Evolutionary conservation across 2,329 filamentous ascomycete genomes (phyloP), one percentile per base, ranked within the genome.

Genomic region (Sordariomycetes sp.): DNA sequence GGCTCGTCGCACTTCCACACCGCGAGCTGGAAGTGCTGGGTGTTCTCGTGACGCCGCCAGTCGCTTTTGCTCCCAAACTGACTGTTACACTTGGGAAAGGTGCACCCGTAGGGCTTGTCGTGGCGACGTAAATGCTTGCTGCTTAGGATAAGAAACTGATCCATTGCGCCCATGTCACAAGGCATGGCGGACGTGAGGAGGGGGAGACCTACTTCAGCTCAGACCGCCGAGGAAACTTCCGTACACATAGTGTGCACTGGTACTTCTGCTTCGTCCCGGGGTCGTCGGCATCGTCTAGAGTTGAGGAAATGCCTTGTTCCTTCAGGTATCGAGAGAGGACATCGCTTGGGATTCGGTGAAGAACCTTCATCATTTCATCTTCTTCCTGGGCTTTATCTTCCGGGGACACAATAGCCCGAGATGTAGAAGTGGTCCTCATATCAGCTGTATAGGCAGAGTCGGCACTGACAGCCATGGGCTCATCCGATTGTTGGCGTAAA

Each of bases 1-100:
- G 18, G 24, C 53, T 79, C 70, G 34, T 80, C 75, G 67, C 91
- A 96, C 34, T 81, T 82, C 85, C 88, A 96, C 54, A 79, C 78
- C 65, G 91, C 86, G 6, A 81, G 70, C 60, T 87, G 82, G 61
- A 81, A 83, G 68, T 96, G 91, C 65, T 93, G 88, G 18, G 81
- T 84, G 62, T 84, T 87, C 66, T 97, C 93, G 66, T 97, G 92
- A 1, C 92, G 83, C 68, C 95, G 96, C 92, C 84, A 97, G 70
- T 97, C 92, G 60, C 90, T 92, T 68, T 96, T 96, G 70, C 88
- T 92, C n/a, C 92, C 92, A 64, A 96, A 96, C 0, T 68, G 76
- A 66, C 90, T 91, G 54, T 72, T 70, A 66, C 92, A 96, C 34
- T 74, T 71, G 10, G 76, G 71, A 62, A 85, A 88, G 0, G 90